These are phyloP conservation scores for Prunus fruticosa DNA, from an alignment of 306 rosid species.

Conservation along the genomic window DNA sequence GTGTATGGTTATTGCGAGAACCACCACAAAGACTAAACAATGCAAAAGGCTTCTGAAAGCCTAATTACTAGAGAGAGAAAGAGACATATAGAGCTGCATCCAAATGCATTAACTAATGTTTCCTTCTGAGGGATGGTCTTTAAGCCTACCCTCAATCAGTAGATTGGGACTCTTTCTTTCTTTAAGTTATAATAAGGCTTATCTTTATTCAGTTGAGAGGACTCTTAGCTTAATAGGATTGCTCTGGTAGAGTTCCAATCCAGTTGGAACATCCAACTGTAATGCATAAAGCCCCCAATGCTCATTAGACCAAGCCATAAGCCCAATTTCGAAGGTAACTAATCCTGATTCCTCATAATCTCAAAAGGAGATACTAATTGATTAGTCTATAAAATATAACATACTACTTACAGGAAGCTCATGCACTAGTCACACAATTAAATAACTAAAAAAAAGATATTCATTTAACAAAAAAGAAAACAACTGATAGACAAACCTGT, in stretches of 20 bases:
- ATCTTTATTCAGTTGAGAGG: background rate
- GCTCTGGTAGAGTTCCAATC: background rate
- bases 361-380: background rate
- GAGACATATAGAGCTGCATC: background rate
- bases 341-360: background rate
- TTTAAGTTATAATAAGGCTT: too few relatives aligned
- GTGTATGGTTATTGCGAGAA: background rate
- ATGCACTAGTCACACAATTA: background rate
- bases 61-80: background rate
- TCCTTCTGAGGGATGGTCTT: background rate
- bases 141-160: background rate
- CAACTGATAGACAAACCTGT: constrained; percentile 37
- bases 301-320: background rate
- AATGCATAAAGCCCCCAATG: background rate
- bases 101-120: background rate
- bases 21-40: background rate
- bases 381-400: background rate
- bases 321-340: background rate
- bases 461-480: background rate
- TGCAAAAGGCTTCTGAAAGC: background rate
- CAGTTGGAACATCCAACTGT: background rate
- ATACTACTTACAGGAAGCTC: background rate
- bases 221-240: background rate
- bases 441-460: background rate
- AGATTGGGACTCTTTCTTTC: background rate